These are phyloP conservation scores for Neofusicoccum laricinum DNA, from an alignment of 2,329 filamentous ascomycete genomes.

Conservation along the genomic window DNA sequence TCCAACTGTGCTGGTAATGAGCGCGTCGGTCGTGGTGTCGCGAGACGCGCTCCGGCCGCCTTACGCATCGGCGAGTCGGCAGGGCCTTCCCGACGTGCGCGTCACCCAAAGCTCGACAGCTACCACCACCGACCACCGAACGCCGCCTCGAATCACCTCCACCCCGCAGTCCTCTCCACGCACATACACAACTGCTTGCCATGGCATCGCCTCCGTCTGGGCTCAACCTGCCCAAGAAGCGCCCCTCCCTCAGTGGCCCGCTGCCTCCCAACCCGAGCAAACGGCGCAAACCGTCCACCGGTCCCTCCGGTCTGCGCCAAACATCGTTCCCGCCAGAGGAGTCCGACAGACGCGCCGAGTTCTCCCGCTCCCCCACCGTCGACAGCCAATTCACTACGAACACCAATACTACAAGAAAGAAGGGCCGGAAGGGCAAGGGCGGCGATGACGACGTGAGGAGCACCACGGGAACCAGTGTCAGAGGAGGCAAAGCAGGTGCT, in stretches of 20 bases:
- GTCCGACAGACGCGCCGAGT: constrained; percentile 44
- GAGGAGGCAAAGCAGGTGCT: constrained; percentile 25
- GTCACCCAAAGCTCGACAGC: constrained; percentile 5
- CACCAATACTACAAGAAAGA: constrained; percentile 47
- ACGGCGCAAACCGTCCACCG: constrained; percentile 68
- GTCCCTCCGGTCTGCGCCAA: constrained; percentile 68
- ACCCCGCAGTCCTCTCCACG: constrained; percentile 15
- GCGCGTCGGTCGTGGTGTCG: background rate
- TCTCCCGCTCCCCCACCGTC: constrained; percentile 63
- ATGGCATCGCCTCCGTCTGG: constrained; percentile 59
- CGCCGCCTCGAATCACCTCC: background rate
- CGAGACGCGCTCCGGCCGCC: background rate
- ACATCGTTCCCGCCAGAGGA: constrained; percentile 74
- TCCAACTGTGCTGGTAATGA: background rate
- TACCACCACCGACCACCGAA: background rate
- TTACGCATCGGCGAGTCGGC: background rate
- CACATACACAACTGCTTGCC: constrained; percentile 34
- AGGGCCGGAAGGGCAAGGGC: constrained; percentile 57
- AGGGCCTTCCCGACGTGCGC: background rate
- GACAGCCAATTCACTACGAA: constrained; percentile 58
- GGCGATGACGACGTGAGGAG: constrained; percentile 29
- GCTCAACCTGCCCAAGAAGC: constrained; percentile 60
- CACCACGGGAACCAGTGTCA: constrained; percentile 35
- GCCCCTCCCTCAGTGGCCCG: constrained; percentile 54
- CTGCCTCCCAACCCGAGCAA: constrained; percentile 50